A percentile compares a stretch with the other conserved stretches of the same genome.
These are phyloP conservation scores for Fragilaria crotonensis DNA, from an alignment of 108 stramenopile genomes.

Conservation along the genomic window DNA sequence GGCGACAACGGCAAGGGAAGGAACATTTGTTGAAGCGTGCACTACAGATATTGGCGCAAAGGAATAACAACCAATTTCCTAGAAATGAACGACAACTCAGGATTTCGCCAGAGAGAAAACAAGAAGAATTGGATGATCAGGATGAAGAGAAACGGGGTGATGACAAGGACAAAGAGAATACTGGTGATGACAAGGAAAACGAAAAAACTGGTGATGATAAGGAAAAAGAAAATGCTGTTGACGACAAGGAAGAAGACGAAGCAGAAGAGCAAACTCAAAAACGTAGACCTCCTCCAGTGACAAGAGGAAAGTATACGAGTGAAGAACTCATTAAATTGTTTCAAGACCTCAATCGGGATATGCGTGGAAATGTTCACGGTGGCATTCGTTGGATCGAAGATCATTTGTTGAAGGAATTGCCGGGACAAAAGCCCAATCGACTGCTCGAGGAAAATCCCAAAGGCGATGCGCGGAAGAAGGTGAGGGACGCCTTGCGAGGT, in stretches of 20 bases:
- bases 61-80: too few species aligned
- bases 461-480: not conserved
- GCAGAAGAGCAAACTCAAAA: not conserved
- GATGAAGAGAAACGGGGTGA: too few species aligned
- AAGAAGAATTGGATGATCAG: too few species aligned
- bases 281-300: not conserved
- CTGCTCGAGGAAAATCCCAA: not conserved
- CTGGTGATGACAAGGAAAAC: too few species aligned
- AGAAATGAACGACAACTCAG: too few species aligned
- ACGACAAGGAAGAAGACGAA: not conserved
- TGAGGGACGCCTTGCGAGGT: not conserved
- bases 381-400: slow-evolving; percentile 23
- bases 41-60: not conserved
- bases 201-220: not conserved
- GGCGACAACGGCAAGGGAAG: not conserved
- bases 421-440: slow-evolving; percentile 1
- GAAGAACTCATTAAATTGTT: slow-evolving; percentile 2
- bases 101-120: too few species aligned
- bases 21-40: not conserved
- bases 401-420: slow-evolving; percentile 13
- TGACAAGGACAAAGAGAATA: too few species aligned
- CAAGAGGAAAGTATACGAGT: not conserved
- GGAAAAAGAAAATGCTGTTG: not conserved
- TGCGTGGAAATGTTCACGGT: slow-evolving; percentile 9
- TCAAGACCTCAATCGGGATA: slow-evolving; percentile 8